These are phyloP conservation scores for Begonia fuchsioides DNA, from an alignment of 306 rosid genomes.

Conservation along the genomic window DNA sequence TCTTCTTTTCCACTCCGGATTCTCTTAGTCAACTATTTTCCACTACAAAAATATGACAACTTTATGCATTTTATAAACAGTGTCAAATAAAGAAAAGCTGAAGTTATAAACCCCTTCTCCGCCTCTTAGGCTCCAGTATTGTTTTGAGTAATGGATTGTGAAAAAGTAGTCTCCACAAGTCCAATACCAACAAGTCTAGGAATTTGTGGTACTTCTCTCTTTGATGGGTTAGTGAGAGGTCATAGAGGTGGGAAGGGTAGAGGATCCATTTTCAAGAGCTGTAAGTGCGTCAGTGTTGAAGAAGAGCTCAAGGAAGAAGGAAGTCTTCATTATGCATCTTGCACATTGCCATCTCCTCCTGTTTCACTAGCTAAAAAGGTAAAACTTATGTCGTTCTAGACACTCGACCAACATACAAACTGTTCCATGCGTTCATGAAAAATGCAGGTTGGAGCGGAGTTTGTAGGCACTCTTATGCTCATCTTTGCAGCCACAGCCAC, in stretches of 20 bases:
- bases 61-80: conserved; percentile 9
- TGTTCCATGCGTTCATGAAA: conserved; percentile 7
- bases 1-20: conserved; percentile 14
- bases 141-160: neutral
- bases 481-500: conserved; percentile 63
- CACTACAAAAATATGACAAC: conserved; percentile 13
- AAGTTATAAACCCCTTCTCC: conserved; percentile 1
- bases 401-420: neutral
- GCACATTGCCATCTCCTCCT: conserved; percentile 52
- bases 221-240: neutral
- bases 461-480: conserved; percentile 58
- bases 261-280: conserved; percentile 43
- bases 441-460: conserved; percentile 85
- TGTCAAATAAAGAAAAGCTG: conserved; percentile 11
- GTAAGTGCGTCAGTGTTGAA: conserved; percentile 52
- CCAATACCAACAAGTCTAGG: conserved; percentile 5
- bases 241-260: conserved; percentile 15
- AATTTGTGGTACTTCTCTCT: too few species aligned
- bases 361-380: conserved; percentile 67
- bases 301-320: conserved; percentile 28
- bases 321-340: conserved; percentile 34
- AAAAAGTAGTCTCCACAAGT: conserved; percentile 1
- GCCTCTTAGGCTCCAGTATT: neutral
- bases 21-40: conserved; percentile 23
- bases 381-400: neutral